Evolutionary conservation across 768 basidiomycete genomes (phyloP), one percentile per base, ranked within the genome.

Genomic region (Cyathus striatus): DNA sequence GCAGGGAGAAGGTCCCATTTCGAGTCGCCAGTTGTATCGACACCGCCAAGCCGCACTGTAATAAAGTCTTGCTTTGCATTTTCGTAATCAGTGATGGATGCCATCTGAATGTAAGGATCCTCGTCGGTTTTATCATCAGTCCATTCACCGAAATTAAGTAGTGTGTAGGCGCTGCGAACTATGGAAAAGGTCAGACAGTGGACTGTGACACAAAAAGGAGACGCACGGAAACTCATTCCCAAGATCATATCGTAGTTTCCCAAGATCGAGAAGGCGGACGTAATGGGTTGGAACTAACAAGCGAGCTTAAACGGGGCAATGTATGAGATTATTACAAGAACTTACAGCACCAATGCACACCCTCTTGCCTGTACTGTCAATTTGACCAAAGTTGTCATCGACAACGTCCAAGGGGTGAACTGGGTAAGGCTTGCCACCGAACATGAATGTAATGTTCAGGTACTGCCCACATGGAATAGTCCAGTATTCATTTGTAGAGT

Each of bases 191-290:
- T 9, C 14, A 34, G 9, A 38, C 58, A n/a, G 25, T 52, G 24
- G 38, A 33, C 21, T 23, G 21, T 30, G 24, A 41, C 10, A 18
- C n/a, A 7, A 27, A 26, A 14, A 2, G 16, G 23, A 39, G 6
- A 22, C 84, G 51, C 61, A 89, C 86, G 44, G 66, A 90, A 87
- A 42, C 74, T 75, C 85, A 88, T 87, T 49, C 87, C 87, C 38
- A 89, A 72, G 52, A 90, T 86, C 71, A 89, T 81, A 51, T 90
- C 87, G 49, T 86, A 90, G 56, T 83, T 73, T 49, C 86, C 83
- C 21, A 86, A 73, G 32, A 87, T 49, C 65, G 83, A 82, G 64
- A 89, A 87, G 4, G 86, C 85, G 3, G 80, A 77, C 12, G 86
- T 86, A 49, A 89, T 86, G 2, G 87, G 88, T 70, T 90, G 88